Conservation (phyloP, 2,329 filamentous ascomycete genomes). For the Diaporthe destruens region DNA sequence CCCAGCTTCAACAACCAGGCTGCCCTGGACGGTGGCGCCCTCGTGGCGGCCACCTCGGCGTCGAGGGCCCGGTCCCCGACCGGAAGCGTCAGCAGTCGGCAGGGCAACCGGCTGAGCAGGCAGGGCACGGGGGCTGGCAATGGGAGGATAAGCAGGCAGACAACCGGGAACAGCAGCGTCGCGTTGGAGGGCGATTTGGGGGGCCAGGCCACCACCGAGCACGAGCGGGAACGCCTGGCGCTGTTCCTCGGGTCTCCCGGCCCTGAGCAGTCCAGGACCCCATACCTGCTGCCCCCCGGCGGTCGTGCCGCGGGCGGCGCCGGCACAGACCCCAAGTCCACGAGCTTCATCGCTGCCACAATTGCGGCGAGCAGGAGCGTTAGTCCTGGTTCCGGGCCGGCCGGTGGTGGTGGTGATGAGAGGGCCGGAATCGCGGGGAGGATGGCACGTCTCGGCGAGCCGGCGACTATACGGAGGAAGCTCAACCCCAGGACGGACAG, state of each 20-base stretch:
- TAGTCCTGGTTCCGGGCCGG: constrained; percentile 62
- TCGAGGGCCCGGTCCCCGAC: constrained; percentile 48
- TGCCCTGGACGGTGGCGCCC: constrained; percentile 53
- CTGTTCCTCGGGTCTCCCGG: constrained; percentile 44
- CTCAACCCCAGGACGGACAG: constrained; percentile 46
- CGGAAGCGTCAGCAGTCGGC: constrained; percentile 36
- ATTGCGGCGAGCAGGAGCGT: constrained; percentile 72
- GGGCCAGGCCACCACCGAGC: constrained; percentile 38
- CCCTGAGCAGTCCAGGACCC: constrained; percentile 30
- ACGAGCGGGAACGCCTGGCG: constrained; percentile 46
- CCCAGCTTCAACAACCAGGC: constrained; percentile 41
- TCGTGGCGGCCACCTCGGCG: constrained; percentile 60
- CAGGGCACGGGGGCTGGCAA: constrained; percentile 29
- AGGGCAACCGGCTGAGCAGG: constrained; percentile 12
- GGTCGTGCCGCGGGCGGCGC: constrained; percentile 19
- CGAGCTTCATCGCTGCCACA: constrained; percentile 72
- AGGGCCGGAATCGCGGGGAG: constrained; percentile 39
- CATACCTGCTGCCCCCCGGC: constrained; percentile 39
- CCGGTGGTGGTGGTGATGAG: constrained; percentile 31
- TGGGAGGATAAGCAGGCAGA: constrained; percentile 51
- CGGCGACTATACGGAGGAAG: constrained; percentile 32
- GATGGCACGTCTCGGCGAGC: constrained; percentile 44
- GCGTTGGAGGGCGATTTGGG: constrained; percentile 33
- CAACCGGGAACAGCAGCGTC: constrained; percentile 53
- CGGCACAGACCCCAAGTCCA: constrained; percentile 59